Evolutionary conservation across 495 filamentous ascomycete genomes (phyloP), one percentile per base, ranked within the genome.

Genomic region (Neurospora tetrasperma): DNA sequence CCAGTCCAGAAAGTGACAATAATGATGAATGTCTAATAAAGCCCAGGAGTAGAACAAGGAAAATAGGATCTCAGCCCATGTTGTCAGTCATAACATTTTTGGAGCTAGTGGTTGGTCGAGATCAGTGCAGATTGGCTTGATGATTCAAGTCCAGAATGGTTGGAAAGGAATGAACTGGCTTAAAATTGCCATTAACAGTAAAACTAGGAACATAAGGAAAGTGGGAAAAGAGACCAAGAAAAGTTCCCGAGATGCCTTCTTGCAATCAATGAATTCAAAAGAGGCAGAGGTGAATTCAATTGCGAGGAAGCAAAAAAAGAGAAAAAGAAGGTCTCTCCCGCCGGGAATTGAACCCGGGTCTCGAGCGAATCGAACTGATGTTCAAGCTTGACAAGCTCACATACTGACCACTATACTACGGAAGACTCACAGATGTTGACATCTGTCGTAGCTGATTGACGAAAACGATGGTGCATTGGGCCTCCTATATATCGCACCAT

Each of bases 381-480:
- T 38, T 38, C 35, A 38, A 38, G 35, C 35, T 38, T 38, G 35
- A 38, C 35, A 38, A 38, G 35, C 35, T 38, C 35, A 38, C 35
- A 38, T 38, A 38, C 35, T 62, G 54, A 62, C 54, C 54, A 62
- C 54, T 62, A 62, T 62, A 62, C 54, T 62, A 62, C 54, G 54
- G 54, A 62, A 62, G 54, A 62, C 27, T 31, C 27, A 62, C 54
- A 62, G 27, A 27, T 62, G 54, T 62, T 62, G 54, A 62, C 54
- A 62, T 14, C 54, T 62, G 23, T 62, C 54, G 54, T 66, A 66
- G 54, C 1, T 8, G 27, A 35, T 66, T 35, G 54, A 31, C 9
- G 14, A 27, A 35, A 35, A 6, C 6, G 0, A 1, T 0, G 0
- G 0, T 20, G 5, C 27, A 5, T 2, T 16, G 12, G 1, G 14